Evolutionary conservation across 2,329 filamentous ascomycete genomes (phyloP).

Genomic region (Colletotrichum falcatum): DNA sequence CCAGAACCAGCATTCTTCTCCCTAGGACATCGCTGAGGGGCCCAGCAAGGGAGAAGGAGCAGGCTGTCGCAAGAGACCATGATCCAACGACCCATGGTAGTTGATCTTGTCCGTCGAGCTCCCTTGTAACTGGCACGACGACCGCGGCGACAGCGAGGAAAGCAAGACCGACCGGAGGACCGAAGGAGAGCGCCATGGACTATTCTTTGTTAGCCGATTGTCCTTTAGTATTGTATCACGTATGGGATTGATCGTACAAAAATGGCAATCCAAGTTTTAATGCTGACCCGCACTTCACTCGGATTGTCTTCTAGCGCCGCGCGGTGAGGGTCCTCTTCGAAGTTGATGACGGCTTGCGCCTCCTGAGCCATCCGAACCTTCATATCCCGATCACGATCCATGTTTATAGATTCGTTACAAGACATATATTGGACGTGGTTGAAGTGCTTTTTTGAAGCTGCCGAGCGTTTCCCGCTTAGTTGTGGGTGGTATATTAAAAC

Average conservation of each 20-base stretch:
- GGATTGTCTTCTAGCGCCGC: constrained; percentile 41
- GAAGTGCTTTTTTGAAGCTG: neutral
- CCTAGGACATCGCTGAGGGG: constrained; percentile 40
- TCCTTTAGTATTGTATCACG: too few relatives aligned
- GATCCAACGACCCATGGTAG: constrained; percentile 39
- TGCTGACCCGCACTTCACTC: constrained; percentile 27
- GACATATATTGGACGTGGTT: constrained; percentile 4
- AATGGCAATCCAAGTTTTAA: constrained; percentile 39
- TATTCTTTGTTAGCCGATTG: neutral
- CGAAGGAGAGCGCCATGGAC: constrained; percentile 39
- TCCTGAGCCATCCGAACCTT: constrained; percentile 46
- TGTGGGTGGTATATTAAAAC: neutral
- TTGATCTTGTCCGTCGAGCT: constrained; percentile 31
- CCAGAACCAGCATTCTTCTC: constrained; percentile 31
- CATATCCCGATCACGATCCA: constrained; percentile 29
- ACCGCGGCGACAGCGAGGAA: constrained; percentile 36
- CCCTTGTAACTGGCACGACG: constrained; percentile 31
- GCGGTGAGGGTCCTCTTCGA: constrained; percentile 40
- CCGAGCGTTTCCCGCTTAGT: neutral
- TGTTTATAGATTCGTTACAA: constrained; percentile 26
- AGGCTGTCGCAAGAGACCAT: constrained; percentile 39
- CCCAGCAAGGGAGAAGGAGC: constrained; percentile 37
- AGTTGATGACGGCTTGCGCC: constrained; percentile 35
- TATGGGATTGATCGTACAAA: neutral
- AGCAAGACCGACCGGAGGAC: constrained; percentile 33